Conservation (phyloP, 495 filamentous ascomycete genomes). For the Neurospora sp. region DNA sequence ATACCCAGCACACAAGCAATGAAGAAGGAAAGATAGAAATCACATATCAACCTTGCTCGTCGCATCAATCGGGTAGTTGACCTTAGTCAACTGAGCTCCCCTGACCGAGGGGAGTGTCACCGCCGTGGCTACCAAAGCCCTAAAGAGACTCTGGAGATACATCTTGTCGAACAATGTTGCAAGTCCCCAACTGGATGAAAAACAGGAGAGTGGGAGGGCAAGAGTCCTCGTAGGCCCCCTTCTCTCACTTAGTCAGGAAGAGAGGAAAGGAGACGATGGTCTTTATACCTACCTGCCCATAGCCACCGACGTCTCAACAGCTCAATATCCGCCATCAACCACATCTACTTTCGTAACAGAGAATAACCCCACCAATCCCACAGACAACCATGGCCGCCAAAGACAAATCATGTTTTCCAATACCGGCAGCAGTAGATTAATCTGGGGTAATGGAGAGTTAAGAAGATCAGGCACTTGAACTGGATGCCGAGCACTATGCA, state of each 20-base stretch:
- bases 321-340: background rate
- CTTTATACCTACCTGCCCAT: background rate
- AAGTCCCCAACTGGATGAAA: too few species aligned
- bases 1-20: too few species aligned
- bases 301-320: too few species aligned
- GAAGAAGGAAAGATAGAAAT: background rate
- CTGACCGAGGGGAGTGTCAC: background rate
- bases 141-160: background rate
- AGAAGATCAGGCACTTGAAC: background rate
- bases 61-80: slow-evolving; percentile 31
- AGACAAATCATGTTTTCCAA: background rate
- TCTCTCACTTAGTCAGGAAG: background rate
- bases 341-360: background rate
- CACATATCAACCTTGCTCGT: slow-evolving; percentile 31
- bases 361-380: background rate
- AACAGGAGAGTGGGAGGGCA: background rate
- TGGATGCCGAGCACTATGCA: background rate
- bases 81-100: slow-evolving; percentile 24
- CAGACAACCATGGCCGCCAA: background rate
- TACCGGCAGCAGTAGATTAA: background rate
- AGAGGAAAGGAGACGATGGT: background rate
- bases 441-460: background rate
- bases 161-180: background rate
- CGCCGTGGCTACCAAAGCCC: background rate
- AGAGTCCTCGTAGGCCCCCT: too few species aligned